A percentile compares a stretch with the other conserved stretches of the same genome.
Conservation (phyloP, 805 yeast species). For the Candida ipomoeae region DNA sequence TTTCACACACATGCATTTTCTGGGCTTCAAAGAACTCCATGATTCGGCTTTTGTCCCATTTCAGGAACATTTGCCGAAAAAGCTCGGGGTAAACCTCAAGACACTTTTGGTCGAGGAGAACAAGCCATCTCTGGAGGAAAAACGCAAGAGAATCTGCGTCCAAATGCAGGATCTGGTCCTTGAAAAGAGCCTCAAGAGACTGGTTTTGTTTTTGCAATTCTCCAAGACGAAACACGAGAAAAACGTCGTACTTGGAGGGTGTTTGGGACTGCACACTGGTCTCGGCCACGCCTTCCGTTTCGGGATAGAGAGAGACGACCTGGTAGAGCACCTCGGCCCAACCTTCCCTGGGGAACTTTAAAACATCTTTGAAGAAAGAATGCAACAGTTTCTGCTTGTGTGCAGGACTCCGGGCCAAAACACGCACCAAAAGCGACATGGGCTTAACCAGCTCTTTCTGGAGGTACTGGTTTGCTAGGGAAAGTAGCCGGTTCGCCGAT, state of each 20-base stretch:
- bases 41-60: neutral
- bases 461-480: slow-evolving; percentile 6
- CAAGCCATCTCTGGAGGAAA: slow-evolving; percentile 48
- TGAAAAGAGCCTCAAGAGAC: neutral
- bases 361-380: slow-evolving; percentile 2
- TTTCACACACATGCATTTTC: slow-evolving; percentile 10
- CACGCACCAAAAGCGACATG: slow-evolving; percentile 25
- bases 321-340: slow-evolving; percentile 47
- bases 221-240: slow-evolving; percentile 45
- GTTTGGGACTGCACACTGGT: neutral
- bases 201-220: slow-evolving; percentile 31
- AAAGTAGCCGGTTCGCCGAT: slow-evolving; percentile 44
- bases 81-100: slow-evolving; percentile 20
- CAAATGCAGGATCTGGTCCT: slow-evolving; percentile 14
- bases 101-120: slow-evolving; percentile 34
- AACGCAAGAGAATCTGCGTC: slow-evolving; percentile 1
- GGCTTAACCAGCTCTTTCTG: slow-evolving; percentile 3
- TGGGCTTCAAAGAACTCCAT: slow-evolving; percentile 3
- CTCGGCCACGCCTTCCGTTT: slow-evolving; percentile 14
- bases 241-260: slow-evolving; percentile 12
- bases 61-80: slow-evolving; percentile 3
- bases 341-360: slow-evolving; percentile 16
- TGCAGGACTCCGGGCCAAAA: slow-evolving; percentile 35
- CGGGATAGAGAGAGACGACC: slow-evolving; percentile 41
- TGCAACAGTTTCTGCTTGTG: slow-evolving; percentile 14